Evolutionary conservation across 163 green algal species (phyloP).

Genomic region (Chlamydomonas reinhardtii): DNA sequence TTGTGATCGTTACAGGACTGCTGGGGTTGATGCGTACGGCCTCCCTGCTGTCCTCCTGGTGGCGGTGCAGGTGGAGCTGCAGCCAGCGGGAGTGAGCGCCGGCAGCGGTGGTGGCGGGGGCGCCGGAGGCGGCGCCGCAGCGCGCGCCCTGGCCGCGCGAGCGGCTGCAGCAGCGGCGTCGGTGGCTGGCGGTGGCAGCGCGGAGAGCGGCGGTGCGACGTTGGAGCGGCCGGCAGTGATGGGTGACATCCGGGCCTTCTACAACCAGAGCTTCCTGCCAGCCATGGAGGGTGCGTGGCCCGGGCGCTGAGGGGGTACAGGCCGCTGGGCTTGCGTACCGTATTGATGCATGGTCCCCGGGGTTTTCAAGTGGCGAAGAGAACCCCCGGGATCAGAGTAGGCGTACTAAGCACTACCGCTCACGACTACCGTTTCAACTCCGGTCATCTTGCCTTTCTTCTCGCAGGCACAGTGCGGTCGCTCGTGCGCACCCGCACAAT

Average conservation of each 20-base stretch:
- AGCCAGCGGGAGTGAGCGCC: neutral
- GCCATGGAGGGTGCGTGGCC: neutral
- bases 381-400: too few relatives aligned
- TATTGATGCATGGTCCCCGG: too few relatives aligned
- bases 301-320: neutral
- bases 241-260: conserved; percentile 28
- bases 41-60: too few relatives aligned
- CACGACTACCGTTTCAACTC: too few relatives aligned
- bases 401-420: too few relatives aligned
- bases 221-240: neutral
- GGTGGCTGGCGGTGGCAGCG: neutral
- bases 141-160: too few relatives aligned
- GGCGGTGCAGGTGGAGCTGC: neutral
- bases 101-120: neutral
- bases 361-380: too few relatives aligned
- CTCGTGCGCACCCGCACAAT: neutral
- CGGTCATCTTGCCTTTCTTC: too few relatives aligned
- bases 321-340: neutral
- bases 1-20: too few relatives aligned
- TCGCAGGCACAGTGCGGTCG: neutral
- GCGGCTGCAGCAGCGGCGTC: too few relatives aligned
- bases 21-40: too few relatives aligned
- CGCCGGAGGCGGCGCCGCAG: neutral
- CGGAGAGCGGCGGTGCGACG: neutral
- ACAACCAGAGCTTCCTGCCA: conserved; percentile 24